Evolutionary conservation across 2,329 filamentous ascomycete genomes (phyloP).

Genomic region (Talaromyces sp.): DNA sequence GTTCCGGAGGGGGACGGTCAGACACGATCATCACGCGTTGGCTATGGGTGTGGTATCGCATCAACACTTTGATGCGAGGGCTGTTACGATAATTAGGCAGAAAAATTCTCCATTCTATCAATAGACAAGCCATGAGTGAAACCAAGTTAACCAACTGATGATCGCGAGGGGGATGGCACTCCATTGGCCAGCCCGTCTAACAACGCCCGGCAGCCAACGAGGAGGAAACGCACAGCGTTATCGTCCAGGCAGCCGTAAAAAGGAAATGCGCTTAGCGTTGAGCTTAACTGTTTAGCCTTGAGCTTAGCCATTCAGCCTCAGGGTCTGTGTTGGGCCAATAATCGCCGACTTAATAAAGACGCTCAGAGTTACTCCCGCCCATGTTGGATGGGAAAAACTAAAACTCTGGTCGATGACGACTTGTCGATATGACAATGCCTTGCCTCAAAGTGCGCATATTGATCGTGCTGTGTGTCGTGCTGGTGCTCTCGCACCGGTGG

Average conservation of each 20-base stretch:
- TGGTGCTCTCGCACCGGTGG: slow-evolving; percentile 14
- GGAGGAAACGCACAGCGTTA: background rate
- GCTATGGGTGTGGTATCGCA: too few species aligned
- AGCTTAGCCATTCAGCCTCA: slow-evolving; percentile 9
- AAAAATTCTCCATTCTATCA: too few species aligned
- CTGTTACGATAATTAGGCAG: too few species aligned
- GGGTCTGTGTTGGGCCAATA: background rate
- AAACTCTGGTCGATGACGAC: background rate
- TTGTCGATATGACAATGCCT: slow-evolving; percentile 6
- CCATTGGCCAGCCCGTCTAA: background rate
- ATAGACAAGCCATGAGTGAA: too few species aligned
- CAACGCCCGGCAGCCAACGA: background rate
- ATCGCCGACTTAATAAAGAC: background rate
- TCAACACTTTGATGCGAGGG: too few species aligned
- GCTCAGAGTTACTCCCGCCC: background rate
- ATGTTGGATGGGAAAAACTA: background rate
- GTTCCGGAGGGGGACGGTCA: too few species aligned
- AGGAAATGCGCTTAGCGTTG: background rate
- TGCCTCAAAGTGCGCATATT: background rate
- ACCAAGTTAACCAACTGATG: too few species aligned
- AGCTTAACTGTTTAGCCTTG: slow-evolving; percentile 7
- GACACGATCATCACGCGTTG: too few species aligned
- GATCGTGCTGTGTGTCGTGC: slow-evolving; percentile 3
- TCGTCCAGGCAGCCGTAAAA: background rate
- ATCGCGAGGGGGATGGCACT: too few species aligned